These are phyloP conservation scores for Xylaria multiplex DNA, from an alignment of 2,329 filamentous ascomycete species.

Conservation along the genomic window DNA sequence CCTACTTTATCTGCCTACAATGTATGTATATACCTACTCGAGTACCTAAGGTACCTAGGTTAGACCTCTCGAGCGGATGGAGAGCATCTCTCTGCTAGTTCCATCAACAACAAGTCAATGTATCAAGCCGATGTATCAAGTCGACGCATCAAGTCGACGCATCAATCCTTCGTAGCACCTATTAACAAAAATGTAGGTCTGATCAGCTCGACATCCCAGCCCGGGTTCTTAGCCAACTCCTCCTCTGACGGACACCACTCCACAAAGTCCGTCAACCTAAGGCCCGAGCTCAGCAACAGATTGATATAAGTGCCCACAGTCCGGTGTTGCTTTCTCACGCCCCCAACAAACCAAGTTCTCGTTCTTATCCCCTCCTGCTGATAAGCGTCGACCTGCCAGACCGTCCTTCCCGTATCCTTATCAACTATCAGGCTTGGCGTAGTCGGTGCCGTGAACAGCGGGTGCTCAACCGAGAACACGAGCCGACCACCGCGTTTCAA, in stretches of 20 bases:
- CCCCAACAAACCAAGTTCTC: constrained; percentile 56
- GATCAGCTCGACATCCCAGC: constrained; percentile 35
- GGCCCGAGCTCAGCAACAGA: constrained; percentile 50
- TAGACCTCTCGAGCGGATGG: too few species aligned
- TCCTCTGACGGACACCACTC: constrained; percentile 50
- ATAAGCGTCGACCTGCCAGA: constrained; percentile 57
- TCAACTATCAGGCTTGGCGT: constrained; percentile 46
- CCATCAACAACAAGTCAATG: too few species aligned
- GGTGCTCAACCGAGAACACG: constrained; percentile 60
- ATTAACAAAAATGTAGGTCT: constrained; percentile 43
- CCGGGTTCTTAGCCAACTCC: constrained; percentile 33
- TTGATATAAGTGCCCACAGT: constrained; percentile 56
- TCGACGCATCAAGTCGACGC: neutral
- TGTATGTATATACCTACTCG: neutral
- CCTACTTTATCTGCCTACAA: neutral
- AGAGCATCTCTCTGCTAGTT: too few species aligned
- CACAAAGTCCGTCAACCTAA: constrained; percentile 53
- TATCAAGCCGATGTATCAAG: neutral
- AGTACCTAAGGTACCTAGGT: neutral
- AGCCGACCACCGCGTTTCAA: constrained; percentile 46
- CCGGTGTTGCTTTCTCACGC: constrained; percentile 56
- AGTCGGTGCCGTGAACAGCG: constrained; percentile 56
- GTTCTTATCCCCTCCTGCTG: constrained; percentile 54
- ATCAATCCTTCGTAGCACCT: constrained; percentile 33
- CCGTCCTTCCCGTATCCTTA: constrained; percentile 47